Percentiles rank a stretch among this genome's conserved stretches.
Conservation (phyloP, 1,139 yeast genomes). For the Hemisphaericaspora subhashii region DNA sequence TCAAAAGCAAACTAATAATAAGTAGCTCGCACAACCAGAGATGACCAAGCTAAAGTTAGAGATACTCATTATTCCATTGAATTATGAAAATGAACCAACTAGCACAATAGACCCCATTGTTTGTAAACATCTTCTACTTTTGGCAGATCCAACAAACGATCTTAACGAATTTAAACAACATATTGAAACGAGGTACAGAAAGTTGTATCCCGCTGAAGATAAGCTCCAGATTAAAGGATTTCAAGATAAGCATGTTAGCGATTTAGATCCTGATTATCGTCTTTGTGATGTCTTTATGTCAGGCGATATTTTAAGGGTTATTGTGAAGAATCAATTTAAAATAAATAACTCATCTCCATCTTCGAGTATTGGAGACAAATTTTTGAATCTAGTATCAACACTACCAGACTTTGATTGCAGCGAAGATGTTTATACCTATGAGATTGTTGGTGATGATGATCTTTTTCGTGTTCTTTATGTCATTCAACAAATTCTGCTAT, state of each 20-base stretch:
- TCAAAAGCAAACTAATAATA: no score
- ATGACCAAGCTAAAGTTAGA: constrained; percentile 39
- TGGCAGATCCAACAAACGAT: constrained; percentile 48
- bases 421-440: no score
- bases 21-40: no score
- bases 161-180: constrained; percentile 47
- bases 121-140: constrained; percentile 57
- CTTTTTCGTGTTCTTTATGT: no score
- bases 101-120: constrained; percentile 13
- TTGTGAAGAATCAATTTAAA: constrained; percentile 33
- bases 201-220: constrained; percentile 62
- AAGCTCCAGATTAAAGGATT: constrained; percentile 54
- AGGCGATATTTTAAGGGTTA: constrained; percentile 55
- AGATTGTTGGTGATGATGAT: no score
- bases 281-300: constrained; percentile 62
- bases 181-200: constrained; percentile 49
- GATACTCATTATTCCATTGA: constrained; percentile 38
- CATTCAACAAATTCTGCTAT: no score
- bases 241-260: constrained; percentile 67
- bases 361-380: no score
- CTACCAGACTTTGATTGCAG: no score
- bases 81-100: constrained; percentile 18
- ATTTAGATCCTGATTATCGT: constrained; percentile 71
- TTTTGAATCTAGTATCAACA: no score
- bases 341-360: neutral